phyloP scores from a whole-genome alignment of 2,329 filamentous ascomycete genomes.

The Emergomyces pasteurianus region DNA sequence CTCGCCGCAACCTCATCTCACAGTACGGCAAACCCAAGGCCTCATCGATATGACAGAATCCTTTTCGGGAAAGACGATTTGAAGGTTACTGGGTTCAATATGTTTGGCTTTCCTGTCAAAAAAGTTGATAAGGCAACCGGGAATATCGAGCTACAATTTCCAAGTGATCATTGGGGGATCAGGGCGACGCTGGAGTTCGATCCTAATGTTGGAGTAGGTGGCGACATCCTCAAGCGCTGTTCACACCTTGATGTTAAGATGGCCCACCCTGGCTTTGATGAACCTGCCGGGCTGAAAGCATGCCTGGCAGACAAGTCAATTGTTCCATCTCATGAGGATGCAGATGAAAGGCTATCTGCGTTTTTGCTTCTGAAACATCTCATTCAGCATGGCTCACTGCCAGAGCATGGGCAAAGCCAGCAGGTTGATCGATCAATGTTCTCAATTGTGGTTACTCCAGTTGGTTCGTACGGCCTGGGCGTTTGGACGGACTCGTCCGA shows the following conservation, averaged over 20 bases:
- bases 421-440: conserved; percentile 10
- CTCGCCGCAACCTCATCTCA: conserved; percentile 43
- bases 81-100: conserved; percentile 39
- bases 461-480: conserved; percentile 55
- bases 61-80: conserved; percentile 37
- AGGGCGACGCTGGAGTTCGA: conserved; percentile 6
- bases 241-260: not conserved
- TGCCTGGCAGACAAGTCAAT: conserved; percentile 28
- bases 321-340: conserved; percentile 40
- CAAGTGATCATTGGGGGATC: conserved; percentile 24
- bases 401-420: conserved; percentile 15
- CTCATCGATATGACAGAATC: conserved; percentile 56
- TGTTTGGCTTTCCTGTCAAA: conserved; percentile 41
- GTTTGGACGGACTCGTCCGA: conserved; percentile 51
- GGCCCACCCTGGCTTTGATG: not conserved
- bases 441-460: conserved; percentile 44
- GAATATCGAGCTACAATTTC: conserved; percentile 10
- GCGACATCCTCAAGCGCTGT: not conserved
- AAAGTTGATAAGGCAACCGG: not conserved
- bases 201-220: not conserved
- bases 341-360: conserved; percentile 30
- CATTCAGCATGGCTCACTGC: conserved; percentile 24
- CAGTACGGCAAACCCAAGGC: conserved; percentile 39
- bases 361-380: conserved; percentile 36
- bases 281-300: conserved; percentile 22